Evolutionary conservation across 2,329 filamentous ascomycete genomes (phyloP).

Genomic region (Apiospora hydei): DNA sequence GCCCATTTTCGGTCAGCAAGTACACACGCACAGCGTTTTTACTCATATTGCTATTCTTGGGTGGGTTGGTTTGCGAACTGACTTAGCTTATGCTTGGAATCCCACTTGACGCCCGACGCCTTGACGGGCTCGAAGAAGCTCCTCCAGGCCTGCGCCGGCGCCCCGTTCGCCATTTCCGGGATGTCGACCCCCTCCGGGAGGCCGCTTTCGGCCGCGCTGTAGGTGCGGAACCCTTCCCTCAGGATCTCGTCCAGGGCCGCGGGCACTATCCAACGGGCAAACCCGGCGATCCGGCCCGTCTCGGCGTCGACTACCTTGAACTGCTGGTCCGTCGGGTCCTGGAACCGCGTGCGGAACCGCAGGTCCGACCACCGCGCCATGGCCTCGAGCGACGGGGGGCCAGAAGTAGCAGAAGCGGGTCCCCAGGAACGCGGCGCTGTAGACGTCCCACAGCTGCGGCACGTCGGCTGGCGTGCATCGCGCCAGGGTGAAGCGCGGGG

Average conservation of each 20-base stretch:
- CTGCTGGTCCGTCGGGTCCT: conserved; percentile 35
- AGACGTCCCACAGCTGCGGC: conserved; percentile 29
- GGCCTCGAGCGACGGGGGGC: conserved; percentile 30
- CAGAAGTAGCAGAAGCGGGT: conserved; percentile 41
- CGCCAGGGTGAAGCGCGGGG: conserved; percentile 21
- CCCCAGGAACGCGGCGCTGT: conserved; percentile 37
- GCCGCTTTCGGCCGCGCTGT: conserved; percentile 31
- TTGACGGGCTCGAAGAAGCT: conserved; percentile 32
- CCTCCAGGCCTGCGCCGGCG: conserved; percentile 31
- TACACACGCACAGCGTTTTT: not conserved
- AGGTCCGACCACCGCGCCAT: conserved; percentile 38
- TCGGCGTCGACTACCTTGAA: conserved; percentile 39
- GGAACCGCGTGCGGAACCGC: conserved; percentile 37
- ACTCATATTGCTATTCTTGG: too few species aligned
- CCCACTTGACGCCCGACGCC: conserved; percentile 37
- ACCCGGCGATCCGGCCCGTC: conserved; percentile 35
- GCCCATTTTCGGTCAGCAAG: not conserved
- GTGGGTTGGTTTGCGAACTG: conserved; percentile 19
- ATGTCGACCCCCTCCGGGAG: not conserved
- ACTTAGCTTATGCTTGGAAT: conserved; percentile 38
- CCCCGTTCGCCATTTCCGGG: conserved; percentile 18
- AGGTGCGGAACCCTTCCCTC: conserved; percentile 33
- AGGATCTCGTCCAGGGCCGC: conserved; percentile 30
- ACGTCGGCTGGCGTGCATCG: conserved; percentile 30
- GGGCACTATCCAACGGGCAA: conserved; percentile 38